phyloP scores from a whole-genome alignment of 2,329 filamentous ascomycete species.

The Colletotrichum shisoi region DNA sequence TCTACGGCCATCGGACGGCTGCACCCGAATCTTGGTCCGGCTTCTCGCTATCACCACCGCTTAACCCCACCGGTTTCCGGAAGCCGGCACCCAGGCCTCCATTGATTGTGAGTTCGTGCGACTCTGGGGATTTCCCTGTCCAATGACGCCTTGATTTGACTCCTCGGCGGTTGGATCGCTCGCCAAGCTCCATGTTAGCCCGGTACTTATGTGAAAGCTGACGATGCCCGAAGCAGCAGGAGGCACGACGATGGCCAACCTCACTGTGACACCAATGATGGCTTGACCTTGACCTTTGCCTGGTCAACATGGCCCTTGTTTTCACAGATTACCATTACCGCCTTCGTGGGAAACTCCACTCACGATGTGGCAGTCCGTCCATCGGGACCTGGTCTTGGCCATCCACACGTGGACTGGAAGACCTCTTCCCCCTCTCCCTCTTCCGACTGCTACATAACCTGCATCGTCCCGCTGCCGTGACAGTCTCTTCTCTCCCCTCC shows the following conservation, averaged over 20 bases:
- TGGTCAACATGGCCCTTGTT: background rate
- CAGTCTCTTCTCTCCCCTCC: background rate
- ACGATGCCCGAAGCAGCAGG: slow-evolving; percentile 38
- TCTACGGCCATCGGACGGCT: background rate
- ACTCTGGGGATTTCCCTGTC: background rate
- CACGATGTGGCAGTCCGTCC: background rate
- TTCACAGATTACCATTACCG: slow-evolving; percentile 15
- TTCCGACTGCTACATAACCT: slow-evolving; percentile 9
- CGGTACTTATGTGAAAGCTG: slow-evolving; percentile 21
- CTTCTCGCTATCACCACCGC: background rate
- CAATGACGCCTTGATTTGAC: slow-evolving; percentile 12
- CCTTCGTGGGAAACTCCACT: background rate
- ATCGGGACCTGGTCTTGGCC: slow-evolving; percentile 4
- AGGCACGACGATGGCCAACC: slow-evolving; percentile 15
- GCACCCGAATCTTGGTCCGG: background rate
- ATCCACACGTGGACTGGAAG: slow-evolving; percentile 19
- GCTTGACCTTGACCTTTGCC: slow-evolving; percentile 9
- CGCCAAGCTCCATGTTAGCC: slow-evolving; percentile 16
- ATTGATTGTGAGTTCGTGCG: background rate
- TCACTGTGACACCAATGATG: background rate
- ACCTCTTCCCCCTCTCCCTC: background rate
- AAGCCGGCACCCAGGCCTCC: slow-evolving; percentile 16
- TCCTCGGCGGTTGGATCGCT: slow-evolving; percentile 17
- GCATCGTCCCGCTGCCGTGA: background rate
- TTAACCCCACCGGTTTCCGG: background rate